Conservation (phyloP, 768 basidiomycete species). For the Scleroderma bovista region DNA sequence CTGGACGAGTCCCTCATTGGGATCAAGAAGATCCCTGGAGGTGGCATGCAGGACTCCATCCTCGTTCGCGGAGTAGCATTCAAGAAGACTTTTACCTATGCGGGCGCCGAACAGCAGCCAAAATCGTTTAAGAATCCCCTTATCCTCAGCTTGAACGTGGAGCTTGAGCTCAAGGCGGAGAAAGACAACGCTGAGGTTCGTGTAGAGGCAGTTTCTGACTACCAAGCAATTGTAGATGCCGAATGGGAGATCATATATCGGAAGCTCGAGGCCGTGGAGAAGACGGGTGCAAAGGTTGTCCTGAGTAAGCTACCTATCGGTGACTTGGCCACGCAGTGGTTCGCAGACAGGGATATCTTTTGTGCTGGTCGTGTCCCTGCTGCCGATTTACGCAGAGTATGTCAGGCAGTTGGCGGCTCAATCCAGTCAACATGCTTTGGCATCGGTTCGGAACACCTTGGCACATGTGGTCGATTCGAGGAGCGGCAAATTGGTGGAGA, state of each 20-base stretch:
- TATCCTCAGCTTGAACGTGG: constrained; percentile 92
- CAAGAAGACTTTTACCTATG: constrained; percentile 99
- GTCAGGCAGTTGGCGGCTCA: constrained; percentile 92
- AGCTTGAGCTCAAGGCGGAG: constrained; percentile 97
- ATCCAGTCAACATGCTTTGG: constrained; percentile 95
- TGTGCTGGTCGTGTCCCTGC: constrained; percentile 94
- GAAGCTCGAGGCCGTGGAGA: constrained; percentile 92
- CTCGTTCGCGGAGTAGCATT: constrained; percentile 90
- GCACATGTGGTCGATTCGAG: constrained; percentile 88
- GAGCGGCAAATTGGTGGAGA: constrained; percentile 97
- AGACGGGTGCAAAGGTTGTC: constrained; percentile 95
- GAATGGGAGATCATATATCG: constrained; percentile 99
- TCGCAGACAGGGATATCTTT: constrained; percentile 98
- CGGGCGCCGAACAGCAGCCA: constrained; percentile 98
- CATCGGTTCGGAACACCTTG: constrained; percentile 84
- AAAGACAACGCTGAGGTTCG: constrained; percentile 99
- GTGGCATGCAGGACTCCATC: constrained; percentile 94
- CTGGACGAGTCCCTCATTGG: constrained; percentile 95
- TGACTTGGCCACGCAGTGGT: constrained; percentile 98
- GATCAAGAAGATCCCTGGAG: constrained; percentile 95
- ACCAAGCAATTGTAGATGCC: constrained; percentile 98
- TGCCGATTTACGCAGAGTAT: constrained; percentile 87
- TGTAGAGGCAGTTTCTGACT: constrained; percentile 94
- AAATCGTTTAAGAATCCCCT: constrained; percentile 87
- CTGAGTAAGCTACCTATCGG: constrained; percentile 98